Base-by-base conservation (phyloP, 257 asterid species). In the Solanum bulbocastanum region DNA sequence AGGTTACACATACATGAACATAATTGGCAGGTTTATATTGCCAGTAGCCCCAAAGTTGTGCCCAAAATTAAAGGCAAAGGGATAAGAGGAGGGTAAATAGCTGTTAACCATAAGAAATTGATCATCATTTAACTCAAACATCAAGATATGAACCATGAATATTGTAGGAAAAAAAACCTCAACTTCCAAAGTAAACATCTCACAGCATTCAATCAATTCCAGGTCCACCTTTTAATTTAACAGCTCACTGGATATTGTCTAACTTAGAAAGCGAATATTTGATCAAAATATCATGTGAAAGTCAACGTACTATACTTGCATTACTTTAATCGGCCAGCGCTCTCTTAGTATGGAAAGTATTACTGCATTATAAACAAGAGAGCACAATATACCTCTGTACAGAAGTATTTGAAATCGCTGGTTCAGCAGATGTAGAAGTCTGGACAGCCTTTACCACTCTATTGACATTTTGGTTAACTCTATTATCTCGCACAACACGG, bases 401-500 rank as follows among this genome's bases (percentile, higher is more conserved):
- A 85, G 91, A 86, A 89, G 88, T 86, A 81, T 30, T 49, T 46
- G 94, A 78, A 83, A 89, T 87, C 71, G 12, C 91, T 90, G 85
- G 90, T 73, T 94, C 93, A 83, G 86, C 88, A 39, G 95, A 85
- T 83, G 93, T 88, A 78, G 98, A 90, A 91, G 86, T 91, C 83
- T 90, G 92, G 76, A 88, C 92, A 88, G 92, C 90, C 91, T 94
- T 95, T 83, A 89, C 79, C 89, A 92, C 98, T 89, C 84, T 71
- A 88, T 83, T 83, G 71, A 93, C 88, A 88, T 89, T 91, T 79
- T 93, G 98, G 91, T 86, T 94, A 72, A 91, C 92, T 92, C 98
- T 96, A 88, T 95, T 97, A 91, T 97, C 99, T 87, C 98, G 94
- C 88, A 97, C 98, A 83, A 96, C 94, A 52, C 99, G 98, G 88